Evolutionary conservation across 371 early-diverging fungal species (phyloP).

Genomic region (Mucor lusitanicus): DNA sequence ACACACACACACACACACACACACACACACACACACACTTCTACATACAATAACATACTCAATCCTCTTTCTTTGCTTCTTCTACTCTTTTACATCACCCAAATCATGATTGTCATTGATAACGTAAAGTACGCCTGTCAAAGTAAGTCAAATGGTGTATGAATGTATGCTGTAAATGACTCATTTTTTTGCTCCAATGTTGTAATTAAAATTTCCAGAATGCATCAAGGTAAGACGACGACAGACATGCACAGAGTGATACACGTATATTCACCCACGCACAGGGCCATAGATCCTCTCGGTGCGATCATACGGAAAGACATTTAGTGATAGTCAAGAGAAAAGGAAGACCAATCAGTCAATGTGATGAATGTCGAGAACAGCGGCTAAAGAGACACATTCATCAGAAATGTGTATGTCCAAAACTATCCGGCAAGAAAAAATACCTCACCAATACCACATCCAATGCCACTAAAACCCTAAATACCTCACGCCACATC

Average conservation of each 20-base stretch:
- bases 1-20: no score
- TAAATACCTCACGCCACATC: conserved; percentile 1
- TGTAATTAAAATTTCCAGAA: background rate
- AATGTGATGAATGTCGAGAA: conserved; percentile 23
- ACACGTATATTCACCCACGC: background rate
- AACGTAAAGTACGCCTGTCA: conserved; percentile 25
- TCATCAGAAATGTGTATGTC: conserved; percentile 25
- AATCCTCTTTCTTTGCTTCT: background rate
- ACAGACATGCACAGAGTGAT: background rate
- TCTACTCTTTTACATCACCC: background rate
- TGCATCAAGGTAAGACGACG: conserved; percentile 16
- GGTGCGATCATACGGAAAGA: conserved; percentile 24
- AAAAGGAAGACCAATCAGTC: conserved; percentile 27
- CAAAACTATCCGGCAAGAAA: background rate
- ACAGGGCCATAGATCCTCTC: conserved; percentile 27
- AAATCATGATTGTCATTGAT: conserved; percentile 23
- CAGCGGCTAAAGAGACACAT: conserved; percentile 10
- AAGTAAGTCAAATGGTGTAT: conserved; percentile 8
- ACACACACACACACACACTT: background rate
- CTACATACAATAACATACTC: background rate
- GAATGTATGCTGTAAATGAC: background rate
- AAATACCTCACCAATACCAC: background rate
- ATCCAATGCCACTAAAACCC: background rate
- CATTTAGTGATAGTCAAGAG: conserved; percentile 12
- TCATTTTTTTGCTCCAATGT: background rate